A percentile compares a stretch with the other conserved stretches of the same genome.
Conservation (phyloP, 169 alveolate species). For the Cyclospora cayetanensis region DNA sequence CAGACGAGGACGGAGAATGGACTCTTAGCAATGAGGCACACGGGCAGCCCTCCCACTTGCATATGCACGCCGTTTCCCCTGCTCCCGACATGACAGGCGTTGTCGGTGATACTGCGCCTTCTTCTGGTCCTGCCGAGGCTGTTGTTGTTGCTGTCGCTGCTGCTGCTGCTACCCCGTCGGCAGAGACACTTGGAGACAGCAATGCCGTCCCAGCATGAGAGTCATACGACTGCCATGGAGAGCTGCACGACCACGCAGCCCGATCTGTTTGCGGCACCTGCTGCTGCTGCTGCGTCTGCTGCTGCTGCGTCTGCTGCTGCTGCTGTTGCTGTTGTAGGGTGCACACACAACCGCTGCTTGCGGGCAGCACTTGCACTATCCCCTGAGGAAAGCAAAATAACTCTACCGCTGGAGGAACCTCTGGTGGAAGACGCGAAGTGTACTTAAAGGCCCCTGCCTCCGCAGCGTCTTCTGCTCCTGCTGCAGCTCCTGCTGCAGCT, state of each 20-base stretch:
- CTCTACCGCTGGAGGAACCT: conserved; percentile 54
- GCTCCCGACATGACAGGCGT: too few relatives aligned
- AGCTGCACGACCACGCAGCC: conserved; percentile 10
- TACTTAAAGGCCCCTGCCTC: background rate
- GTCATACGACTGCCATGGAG: conserved; percentile 38
- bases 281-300: background rate
- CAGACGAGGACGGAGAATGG: conserved; percentile 46
- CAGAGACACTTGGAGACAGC: conserved; percentile 24
- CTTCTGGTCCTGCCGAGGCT: background rate
- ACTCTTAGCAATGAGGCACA: conserved; percentile 48
- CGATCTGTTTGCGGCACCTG: too few relatives aligned
- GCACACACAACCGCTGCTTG: conserved; percentile 37
- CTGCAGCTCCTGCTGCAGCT: conserved; percentile 10
- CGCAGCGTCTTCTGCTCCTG: background rate
- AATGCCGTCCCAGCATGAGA: background rate
- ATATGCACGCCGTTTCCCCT: background rate
- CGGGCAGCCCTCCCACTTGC: conserved; percentile 59
- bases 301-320: conserved; percentile 22
- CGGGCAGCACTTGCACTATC: conserved; percentile 35
- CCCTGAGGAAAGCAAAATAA: conserved; percentile 46
- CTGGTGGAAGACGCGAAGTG: conserved; percentile 47
- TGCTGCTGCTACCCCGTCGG: background rate
- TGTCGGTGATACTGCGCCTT: background rate
- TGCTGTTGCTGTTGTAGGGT: background rate
- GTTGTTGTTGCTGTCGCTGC: background rate